Base-by-base conservation (phyloP, 768 basidiomycete genomes). In the Rhodotorula babjevae region DNA sequence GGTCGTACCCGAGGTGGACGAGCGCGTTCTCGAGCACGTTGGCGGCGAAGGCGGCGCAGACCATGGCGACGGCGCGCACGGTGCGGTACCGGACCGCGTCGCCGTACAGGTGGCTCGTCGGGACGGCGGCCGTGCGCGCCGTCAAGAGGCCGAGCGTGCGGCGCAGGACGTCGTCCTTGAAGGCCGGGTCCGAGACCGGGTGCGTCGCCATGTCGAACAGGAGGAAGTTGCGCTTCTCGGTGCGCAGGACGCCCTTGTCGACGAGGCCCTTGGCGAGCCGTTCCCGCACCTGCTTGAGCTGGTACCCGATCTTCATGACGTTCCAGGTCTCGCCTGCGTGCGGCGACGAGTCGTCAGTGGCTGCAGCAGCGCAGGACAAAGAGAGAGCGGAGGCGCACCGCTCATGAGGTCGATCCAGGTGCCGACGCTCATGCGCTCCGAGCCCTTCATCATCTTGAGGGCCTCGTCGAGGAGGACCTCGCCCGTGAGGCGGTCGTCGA, bases 141-240 rank as follows among this genome's bases (percentile, higher is more conserved):
- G 93, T 92, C 78, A 97, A 85, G 33, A 97, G 86, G 23, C 87
- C 81, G 60, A 91, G 85, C 42, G 89, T 85, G 46, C 94, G 89
- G 23, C 84, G 82, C 79, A 97, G 85, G 78, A 98, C 86, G 69
- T 85, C 84, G 79, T 93, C 93, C 80, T 98, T 98, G 16, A 88
- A 89, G 69, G 91, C 89, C 21, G 91, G 86, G 81, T 97, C 94
- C 14, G 94, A 92, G 62, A 98, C 90, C 3, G 95, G 96, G 81
- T 99, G 95, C 0, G 95, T 99, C 27, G 96, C 95, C 95, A 99
- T 99, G 83, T 99, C 95, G 83, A 99, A 99, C 44, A 99, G 85
- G 62, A 99, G 86, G 82, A 99, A 99, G 81, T 98, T 98, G 78
- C 93, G 90, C 80, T 99, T 98, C 81, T 98, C 96, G 25, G 95